These are phyloP conservation scores for Leccinum aurantiacum DNA, from an alignment of 768 basidiomycete genomes.

Conservation along the genomic window DNA sequence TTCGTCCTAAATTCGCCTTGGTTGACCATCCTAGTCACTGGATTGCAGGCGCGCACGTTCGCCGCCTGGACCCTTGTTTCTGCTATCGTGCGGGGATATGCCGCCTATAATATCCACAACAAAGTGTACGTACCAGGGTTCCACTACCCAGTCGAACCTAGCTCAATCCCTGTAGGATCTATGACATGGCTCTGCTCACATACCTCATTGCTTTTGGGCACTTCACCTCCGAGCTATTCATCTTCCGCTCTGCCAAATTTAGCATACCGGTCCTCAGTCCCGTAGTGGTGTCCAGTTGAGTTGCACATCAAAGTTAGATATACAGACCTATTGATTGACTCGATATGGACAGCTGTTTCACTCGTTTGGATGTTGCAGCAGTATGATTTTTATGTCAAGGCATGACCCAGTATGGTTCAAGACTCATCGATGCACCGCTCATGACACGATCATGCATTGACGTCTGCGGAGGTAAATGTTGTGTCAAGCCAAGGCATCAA, in stretches of 20 bases:
- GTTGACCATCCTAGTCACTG: slow-evolving; percentile 58
- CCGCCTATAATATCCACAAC: slow-evolving; percentile 84
- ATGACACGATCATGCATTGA: neutral
- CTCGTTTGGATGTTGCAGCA: slow-evolving; percentile 86
- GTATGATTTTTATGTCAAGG: slow-evolving; percentile 74
- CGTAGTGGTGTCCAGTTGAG: slow-evolving; percentile 78
- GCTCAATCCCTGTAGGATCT: slow-evolving; percentile 56
- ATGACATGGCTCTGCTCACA: slow-evolving; percentile 83
- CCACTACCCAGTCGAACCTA: neutral
- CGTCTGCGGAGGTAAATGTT: slow-evolving; percentile 31
- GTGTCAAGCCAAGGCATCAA: slow-evolving; percentile 47
- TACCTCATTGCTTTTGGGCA: slow-evolving; percentile 91
- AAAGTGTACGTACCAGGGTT: slow-evolving; percentile 60
- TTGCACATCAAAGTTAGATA: slow-evolving; percentile 33
- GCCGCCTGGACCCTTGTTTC: slow-evolving; percentile 89
- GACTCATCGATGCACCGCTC: neutral
- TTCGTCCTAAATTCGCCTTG: neutral
- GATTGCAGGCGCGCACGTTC: slow-evolving; percentile 86
- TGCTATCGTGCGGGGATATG: slow-evolving; percentile 79
- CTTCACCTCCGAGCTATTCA: slow-evolving; percentile 81
- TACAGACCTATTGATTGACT: slow-evolving; percentile 13
- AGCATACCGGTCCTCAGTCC: slow-evolving; percentile 65
- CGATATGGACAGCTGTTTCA: slow-evolving; percentile 48
- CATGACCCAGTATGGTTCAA: slow-evolving; percentile 20
- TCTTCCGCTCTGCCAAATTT: slow-evolving; percentile 75